Evolutionary conservation across 2,329 filamentous ascomycete genomes (phyloP), one percentile per base, ranked within the genome.

Genomic region (Pestalotiopsis sp.): DNA sequence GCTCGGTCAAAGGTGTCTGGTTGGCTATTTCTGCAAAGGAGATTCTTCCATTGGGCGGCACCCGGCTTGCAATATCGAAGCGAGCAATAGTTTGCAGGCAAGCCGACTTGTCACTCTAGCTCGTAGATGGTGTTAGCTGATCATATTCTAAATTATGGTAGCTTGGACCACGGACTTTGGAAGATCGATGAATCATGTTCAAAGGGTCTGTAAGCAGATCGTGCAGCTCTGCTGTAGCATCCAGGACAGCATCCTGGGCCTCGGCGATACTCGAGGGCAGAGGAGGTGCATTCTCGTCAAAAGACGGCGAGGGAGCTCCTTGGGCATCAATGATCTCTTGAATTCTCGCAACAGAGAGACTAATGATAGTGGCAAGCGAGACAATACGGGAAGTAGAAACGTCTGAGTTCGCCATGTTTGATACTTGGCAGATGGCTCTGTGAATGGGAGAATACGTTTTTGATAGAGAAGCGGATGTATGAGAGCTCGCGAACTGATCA

Each of bases 21-120:
- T 30, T 30, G 0, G 79, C 74, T 7, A 80, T 68, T 1, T 75
- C 71, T 0, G 57, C n/a, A 62, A 77, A 80, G 2, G 69, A 64
- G 10, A 77, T 73, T 10, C 65, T 38, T 0, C 70, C 72, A 3
- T 71, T 66, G 0, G 71, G 30, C 1, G 78, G 78, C 0, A 81
- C 70, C 13, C 74, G 66, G 1, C 65, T 30, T n/a, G 75, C 72
- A 22, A 81, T 76, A 14, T 73, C 55, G 71, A 75, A 79, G 38
- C 76, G 73, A 24, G 22, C 22, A 24, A 48, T 65, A 68, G 11
- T 80, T 73, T 68, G 75, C 77, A 22, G 70, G 69, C 3, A 79
- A 66, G 67, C 75, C 72, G 9, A 68, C 39, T 35, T 59, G 57
- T 59, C 10, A 24, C 40, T 13, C 14, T n/a, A 20, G 22, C 11